Evolutionary conservation across 2,329 filamentous ascomycete species (phyloP).

Genomic region (Aspergillus fijiensis): DNA sequence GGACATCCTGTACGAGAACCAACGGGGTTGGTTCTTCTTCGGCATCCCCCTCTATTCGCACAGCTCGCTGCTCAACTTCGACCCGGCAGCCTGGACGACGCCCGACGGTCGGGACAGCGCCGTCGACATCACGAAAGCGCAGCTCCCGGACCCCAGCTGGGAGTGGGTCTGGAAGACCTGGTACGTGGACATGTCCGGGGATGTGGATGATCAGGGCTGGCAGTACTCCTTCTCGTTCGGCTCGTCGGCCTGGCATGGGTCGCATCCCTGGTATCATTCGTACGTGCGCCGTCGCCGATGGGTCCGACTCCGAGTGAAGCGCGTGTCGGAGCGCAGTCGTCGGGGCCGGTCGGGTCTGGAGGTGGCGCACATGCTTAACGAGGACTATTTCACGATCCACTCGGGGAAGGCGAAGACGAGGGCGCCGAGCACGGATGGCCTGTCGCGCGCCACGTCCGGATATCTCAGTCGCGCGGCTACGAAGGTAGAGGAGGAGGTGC

Average conservation of each 20-base stretch:
- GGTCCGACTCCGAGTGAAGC: slow-evolving; percentile 76
- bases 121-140: slow-evolving; percentile 77
- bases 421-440: slow-evolving; percentile 43
- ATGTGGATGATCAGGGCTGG: slow-evolving; percentile 89
- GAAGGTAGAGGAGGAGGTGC: slow-evolving; percentile 46
- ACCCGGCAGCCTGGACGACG: slow-evolving; percentile 86
- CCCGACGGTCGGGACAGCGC: slow-evolving; percentile 55
- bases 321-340: slow-evolving; percentile 35
- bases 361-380: slow-evolving; percentile 64
- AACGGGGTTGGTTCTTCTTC: slow-evolving; percentile 85
- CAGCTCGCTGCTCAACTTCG: slow-evolving; percentile 78
- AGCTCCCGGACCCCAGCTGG: slow-evolving; percentile 93
- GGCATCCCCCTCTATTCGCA: slow-evolving; percentile 87
- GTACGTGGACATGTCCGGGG: slow-evolving; percentile 76
- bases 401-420: slow-evolving; percentile 48
- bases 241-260: slow-evolving; percentile 81
- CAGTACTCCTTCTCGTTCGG: slow-evolving; percentile 90
- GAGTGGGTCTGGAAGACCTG: slow-evolving; percentile 76
- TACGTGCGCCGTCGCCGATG: slow-evolving; percentile 89
- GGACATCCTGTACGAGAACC: slow-evolving; percentile 93
- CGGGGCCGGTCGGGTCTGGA: slow-evolving; percentile 39
- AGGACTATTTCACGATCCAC: slow-evolving; percentile 78
- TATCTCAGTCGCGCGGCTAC: slow-evolving; percentile 39
- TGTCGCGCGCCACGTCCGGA: slow-evolving; percentile 28
- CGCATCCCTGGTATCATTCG: slow-evolving; percentile 86